phyloP scores from a whole-genome alignment of 805 yeast genomes.

The Myxozyma vanderwaltii region DNA sequence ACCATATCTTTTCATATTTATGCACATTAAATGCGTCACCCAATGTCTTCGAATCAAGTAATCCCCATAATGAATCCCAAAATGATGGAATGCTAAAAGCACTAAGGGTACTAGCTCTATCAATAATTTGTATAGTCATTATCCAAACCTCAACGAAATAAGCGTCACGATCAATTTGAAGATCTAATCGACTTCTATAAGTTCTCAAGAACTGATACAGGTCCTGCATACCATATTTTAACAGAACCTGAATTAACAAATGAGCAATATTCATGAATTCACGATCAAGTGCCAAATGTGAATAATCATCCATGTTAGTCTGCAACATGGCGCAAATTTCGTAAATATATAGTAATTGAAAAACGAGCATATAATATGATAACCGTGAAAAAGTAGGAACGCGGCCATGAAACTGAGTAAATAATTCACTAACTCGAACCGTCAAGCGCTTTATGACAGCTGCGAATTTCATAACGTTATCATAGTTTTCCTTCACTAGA shows the following conservation, averaged over 20 bases:
- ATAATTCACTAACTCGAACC: slow-evolving; percentile 20
- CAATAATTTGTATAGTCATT: slow-evolving; percentile 23
- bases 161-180: slow-evolving; percentile 15
- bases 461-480: slow-evolving; percentile 14
- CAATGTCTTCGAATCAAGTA: slow-evolving; percentile 14
- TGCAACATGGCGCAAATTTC: slow-evolving; percentile 22
- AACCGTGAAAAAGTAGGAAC: slow-evolving; percentile 12
- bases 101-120: slow-evolving; percentile 1
- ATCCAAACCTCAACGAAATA: slow-evolving; percentile 31
- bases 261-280: slow-evolving; percentile 21
- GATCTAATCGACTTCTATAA: slow-evolving; percentile 18
- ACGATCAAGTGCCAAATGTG: slow-evolving; percentile 21
- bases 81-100: slow-evolving; percentile 7
- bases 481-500: slow-evolving; percentile 10
- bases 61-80: slow-evolving; percentile 22
- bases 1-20: slow-evolving; percentile 30
- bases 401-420: slow-evolving; percentile 29
- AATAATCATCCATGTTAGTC: slow-evolving; percentile 7
- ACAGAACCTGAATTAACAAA: slow-evolving; percentile 20
- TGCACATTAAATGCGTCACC: slow-evolving; percentile 13
- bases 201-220: slow-evolving; percentile 26
- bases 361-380: slow-evolving; percentile 26
- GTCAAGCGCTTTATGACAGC: slow-evolving; percentile 16
- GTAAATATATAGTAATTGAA: slow-evolving; percentile 26
- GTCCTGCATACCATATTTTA: slow-evolving; percentile 27